Evolutionary conservation across 2,329 filamentous ascomycete species (phyloP).

Genomic region (Lecanosticta acicola): DNA sequence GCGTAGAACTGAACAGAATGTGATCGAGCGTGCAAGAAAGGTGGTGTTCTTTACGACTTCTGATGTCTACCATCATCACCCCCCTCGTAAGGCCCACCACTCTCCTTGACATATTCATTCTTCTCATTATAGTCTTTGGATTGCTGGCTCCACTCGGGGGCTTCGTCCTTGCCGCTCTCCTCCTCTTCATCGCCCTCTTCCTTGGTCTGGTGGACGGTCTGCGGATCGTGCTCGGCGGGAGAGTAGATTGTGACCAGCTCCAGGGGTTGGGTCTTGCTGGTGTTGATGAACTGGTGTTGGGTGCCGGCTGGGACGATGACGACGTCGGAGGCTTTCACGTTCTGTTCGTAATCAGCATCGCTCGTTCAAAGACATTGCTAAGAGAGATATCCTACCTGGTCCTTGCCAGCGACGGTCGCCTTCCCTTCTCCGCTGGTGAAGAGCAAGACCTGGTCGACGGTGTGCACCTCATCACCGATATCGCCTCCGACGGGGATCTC

Average conservation of each 20-base stretch:
- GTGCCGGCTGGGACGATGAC: constrained; percentile 61
- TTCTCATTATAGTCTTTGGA: constrained; percentile 56
- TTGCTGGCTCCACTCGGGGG: constrained; percentile 54
- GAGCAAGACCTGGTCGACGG: constrained; percentile 59
- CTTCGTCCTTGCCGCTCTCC: constrained; percentile 55
- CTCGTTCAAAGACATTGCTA: neutral
- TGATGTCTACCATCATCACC: constrained; percentile 35
- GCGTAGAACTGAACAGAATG: too few species aligned
- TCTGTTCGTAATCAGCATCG: constrained; percentile 26
- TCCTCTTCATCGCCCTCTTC: constrained; percentile 59
- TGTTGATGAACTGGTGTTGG: constrained; percentile 61
- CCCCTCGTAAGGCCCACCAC: constrained; percentile 33
- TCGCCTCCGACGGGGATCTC: constrained; percentile 58
- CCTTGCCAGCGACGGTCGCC: constrained; percentile 54
- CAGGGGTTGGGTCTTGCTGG: constrained; percentile 50
- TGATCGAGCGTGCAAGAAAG: too few species aligned
- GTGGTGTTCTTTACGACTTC: constrained; percentile 21
- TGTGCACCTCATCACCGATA: constrained; percentile 63
- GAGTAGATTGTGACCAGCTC: constrained; percentile 60
- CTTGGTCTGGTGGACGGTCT: constrained; percentile 57
- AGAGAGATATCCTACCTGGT: constrained; percentile 39
- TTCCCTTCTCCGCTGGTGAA: constrained; percentile 57
- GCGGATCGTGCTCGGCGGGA: constrained; percentile 57
- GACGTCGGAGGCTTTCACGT: constrained; percentile 51
- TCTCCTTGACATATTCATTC: constrained; percentile 48